Percentiles rank a stretch among this genome's conserved stretches.
Conservation (phyloP, 169 alveolate genomes). For the Babesia divergens region DNA sequence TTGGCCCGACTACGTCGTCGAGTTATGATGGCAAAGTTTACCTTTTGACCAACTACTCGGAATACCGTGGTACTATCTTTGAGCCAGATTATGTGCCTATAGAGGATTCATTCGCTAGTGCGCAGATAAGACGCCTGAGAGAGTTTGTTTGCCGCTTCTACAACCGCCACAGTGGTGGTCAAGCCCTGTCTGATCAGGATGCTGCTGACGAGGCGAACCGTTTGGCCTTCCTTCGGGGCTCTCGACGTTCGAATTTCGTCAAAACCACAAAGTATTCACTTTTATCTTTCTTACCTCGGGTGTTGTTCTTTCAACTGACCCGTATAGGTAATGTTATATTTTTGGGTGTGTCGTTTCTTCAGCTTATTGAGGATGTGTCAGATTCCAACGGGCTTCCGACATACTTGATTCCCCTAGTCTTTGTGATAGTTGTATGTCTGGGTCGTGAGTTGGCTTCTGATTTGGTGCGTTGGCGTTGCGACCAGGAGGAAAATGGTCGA, state of each 20-base stretch:
- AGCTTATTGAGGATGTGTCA: slow-evolving; percentile 80
- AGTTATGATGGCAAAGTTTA: slow-evolving; percentile 17
- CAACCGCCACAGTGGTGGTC: not conserved
- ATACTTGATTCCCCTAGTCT: slow-evolving; percentile 85
- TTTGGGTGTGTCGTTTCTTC: slow-evolving; percentile 82
- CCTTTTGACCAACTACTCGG: slow-evolving; percentile 23
- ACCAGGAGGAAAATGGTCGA: slow-evolving; percentile 86
- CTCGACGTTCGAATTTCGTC: slow-evolving; percentile 26
- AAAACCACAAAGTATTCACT: slow-evolving; percentile 66
- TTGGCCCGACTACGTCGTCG: not conserved
- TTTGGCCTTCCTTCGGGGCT: slow-evolving; percentile 33
- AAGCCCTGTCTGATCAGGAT: not conserved
- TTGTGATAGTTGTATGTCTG: slow-evolving; percentile 89
- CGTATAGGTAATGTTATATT: slow-evolving; percentile 87
- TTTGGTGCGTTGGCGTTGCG: slow-evolving; percentile 85
- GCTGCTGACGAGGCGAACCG: slow-evolving; percentile 34
- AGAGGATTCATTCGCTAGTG: slow-evolving; percentile 13
- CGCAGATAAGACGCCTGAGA: not conserved
- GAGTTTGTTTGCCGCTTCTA: not conserved
- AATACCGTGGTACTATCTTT: slow-evolving; percentile 11
- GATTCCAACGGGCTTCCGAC: slow-evolving; percentile 90
- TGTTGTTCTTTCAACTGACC: slow-evolving; percentile 62
- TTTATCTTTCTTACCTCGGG: slow-evolving; percentile 60
- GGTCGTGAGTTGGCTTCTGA: slow-evolving; percentile 91
- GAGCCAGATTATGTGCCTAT: slow-evolving; percentile 23